phyloP scores from a whole-genome alignment of 345 rosid genomes.

The Nasturtium officinale region DNA sequence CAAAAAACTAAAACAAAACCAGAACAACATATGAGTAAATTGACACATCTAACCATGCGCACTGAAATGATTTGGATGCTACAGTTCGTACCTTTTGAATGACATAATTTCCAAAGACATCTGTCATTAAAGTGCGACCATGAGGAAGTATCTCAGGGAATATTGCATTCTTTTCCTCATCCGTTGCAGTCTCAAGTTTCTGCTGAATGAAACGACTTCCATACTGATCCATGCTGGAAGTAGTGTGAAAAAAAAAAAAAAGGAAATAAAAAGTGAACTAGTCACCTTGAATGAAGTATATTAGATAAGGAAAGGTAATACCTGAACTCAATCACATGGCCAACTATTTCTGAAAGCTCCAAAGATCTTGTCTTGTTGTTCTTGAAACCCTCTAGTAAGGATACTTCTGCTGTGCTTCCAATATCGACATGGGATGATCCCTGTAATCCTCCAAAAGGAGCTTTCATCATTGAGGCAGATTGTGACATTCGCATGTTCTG shows the following conservation, averaged over 20 bases:
- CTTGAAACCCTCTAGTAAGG: slow-evolving; percentile 87
- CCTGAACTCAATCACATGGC: slow-evolving; percentile 93
- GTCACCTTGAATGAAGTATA: slow-evolving; percentile 17
- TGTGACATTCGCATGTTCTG: slow-evolving; percentile 56
- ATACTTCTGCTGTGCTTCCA: slow-evolving; percentile 56
- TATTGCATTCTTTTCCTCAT: slow-evolving; percentile 75
- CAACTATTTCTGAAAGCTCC: slow-evolving; percentile 73
- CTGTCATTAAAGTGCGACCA: slow-evolving; percentile 92
- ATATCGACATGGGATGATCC: slow-evolving; percentile 64
- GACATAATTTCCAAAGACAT: slow-evolving; percentile 97
- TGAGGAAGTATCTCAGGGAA: slow-evolving; percentile 82
- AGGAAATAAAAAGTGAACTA: slow-evolving; percentile 16
- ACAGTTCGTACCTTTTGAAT: slow-evolving; percentile 71
- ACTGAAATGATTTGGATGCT: slow-evolving; percentile 2
- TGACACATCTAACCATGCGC: slow-evolving; percentile 9
- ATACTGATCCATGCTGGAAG: slow-evolving; percentile 87
- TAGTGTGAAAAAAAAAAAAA: slow-evolving; percentile 3
- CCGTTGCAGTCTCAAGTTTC: slow-evolving; percentile 80
- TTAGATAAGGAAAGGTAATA: slow-evolving; percentile 38
- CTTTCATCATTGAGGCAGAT: slow-evolving; percentile 63
- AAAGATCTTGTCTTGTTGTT: slow-evolving; percentile 72
- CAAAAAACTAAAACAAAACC: slow-evolving; percentile 72
- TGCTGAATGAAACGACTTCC: slow-evolving; percentile 99
- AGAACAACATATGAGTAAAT: slow-evolving; percentile 32
- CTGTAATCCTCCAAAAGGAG: slow-evolving; percentile 52